Evolutionary conservation across 176 grass and related monocot genomes (phyloP).

Genomic region (Metroxylon sagu): DNA sequence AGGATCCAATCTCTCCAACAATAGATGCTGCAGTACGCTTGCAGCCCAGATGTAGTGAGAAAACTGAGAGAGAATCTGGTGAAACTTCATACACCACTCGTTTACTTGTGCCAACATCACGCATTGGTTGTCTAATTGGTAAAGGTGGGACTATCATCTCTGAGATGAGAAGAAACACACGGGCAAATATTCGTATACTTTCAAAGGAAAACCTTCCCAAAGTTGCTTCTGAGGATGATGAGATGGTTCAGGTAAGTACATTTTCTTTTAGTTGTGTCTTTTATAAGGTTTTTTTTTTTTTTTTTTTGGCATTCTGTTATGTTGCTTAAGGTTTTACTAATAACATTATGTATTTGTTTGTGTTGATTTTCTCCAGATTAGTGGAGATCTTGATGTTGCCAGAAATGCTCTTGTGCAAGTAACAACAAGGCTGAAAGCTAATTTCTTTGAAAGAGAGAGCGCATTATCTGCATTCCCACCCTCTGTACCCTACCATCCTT

Average conservation of each 20-base stretch:
- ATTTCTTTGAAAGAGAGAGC: slow-evolving; percentile 92
- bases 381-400: slow-evolving; percentile 68
- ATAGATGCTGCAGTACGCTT: slow-evolving; percentile 81
- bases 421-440: slow-evolving; percentile 87
- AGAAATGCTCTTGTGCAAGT: slow-evolving; percentile 73
- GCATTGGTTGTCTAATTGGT: slow-evolving; percentile 87
- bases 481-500: slow-evolving; percentile 52
- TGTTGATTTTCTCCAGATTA: slow-evolving; percentile 38
- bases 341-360: slow-evolving; percentile 5
- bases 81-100: slow-evolving; percentile 74
- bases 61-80: slow-evolving; percentile 57
- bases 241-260: slow-evolving; percentile 89
- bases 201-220: slow-evolving; percentile 98
- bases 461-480: slow-evolving; percentile 56
- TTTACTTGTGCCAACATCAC: slow-evolving; percentile 79
- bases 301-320: neutral
- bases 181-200: slow-evolving; percentile 85
- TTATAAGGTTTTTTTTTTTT: neutral
- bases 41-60: slow-evolving; percentile 89
- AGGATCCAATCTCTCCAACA: slow-evolving; percentile 78
- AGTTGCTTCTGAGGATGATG: slow-evolving; percentile 84
- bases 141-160: slow-evolving; percentile 96
- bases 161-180: slow-evolving; percentile 73
- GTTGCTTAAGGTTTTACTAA: neutral
- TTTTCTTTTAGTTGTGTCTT: neutral